Evolutionary conservation across 192 early-diverging fungal genomes (phyloP), one percentile per base, ranked within the genome.

Genomic region (Coemansia reversa): DNA sequence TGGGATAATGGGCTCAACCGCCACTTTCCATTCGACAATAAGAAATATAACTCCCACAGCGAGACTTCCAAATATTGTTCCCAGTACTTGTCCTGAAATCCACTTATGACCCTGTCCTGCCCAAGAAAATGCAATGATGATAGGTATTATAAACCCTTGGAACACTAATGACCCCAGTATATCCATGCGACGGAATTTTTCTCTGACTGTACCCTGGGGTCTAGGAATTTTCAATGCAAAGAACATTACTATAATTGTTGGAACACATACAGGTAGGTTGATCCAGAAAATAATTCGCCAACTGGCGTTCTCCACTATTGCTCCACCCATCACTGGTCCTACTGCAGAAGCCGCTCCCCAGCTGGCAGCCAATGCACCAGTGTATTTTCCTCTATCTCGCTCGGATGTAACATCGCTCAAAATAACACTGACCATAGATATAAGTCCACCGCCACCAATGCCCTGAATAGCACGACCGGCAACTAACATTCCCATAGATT

Each of bases 91-190:
- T 2, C 88, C 77, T 29, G 83, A 84, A 28, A 67, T 69, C 94
- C 93, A 96, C 0, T 79, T 81, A 81, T 89, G 89, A 4, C 81
- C 81, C 57, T 83, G 77, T 5, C 94, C 94, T 54, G 90, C 94
- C 79, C 89, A 88, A 28, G 91, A 81, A 32, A 92, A 83, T 1
- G 93, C 92, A 12, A 92, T 67, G 16, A 94, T 81, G 33, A 97
- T 64, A 7, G 81, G 81, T 22, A 87, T 70, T 22, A 90, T 84
- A 28, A 84, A 81, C 25, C 69, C 53, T 65, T 88, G 72, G 52
- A 92, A 78, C 2, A 84, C 27, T 18, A 80, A 7, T 11, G 84
- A 62, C 5, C 92, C 92, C 19, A 87, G 66, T 56, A 83, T 84
- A 75, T 93, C 93, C 42, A 94, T 84, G 7, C 86, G 79, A 14